Evolutionary conservation across 208 protist species (phyloP).

Genomic region (Kentomonas sorsogonicus): DNA sequence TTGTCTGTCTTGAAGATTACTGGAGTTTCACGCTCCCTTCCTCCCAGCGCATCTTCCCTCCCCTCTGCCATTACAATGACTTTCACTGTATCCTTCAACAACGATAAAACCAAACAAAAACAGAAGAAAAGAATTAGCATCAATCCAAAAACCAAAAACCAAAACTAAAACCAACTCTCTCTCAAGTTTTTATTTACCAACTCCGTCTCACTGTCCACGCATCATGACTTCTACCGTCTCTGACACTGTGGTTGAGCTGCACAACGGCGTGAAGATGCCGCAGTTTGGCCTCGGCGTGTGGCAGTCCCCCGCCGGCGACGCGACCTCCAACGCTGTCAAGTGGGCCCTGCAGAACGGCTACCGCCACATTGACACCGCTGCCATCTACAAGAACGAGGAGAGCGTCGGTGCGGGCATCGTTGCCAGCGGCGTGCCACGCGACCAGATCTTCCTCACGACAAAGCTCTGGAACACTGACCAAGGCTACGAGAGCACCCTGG

Average conservation of each 20-base stretch:
- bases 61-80: too few relatives aligned
- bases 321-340: slow-evolving; percentile 29
- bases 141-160: too few relatives aligned
- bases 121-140: too few relatives aligned
- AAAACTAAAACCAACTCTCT: too few relatives aligned
- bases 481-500: slow-evolving; percentile 39
- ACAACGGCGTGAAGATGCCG: slow-evolving; percentile 63
- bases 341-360: slow-evolving; percentile 61
- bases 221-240: too few relatives aligned
- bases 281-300: slow-evolving; percentile 73
- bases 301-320: slow-evolving; percentile 26
- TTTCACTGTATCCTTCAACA: too few relatives aligned
- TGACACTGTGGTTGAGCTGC: slow-evolving; percentile 6
- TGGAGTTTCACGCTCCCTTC: too few relatives aligned
- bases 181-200: too few relatives aligned
- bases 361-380: slow-evolving; percentile 75
- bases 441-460: slow-evolving; percentile 85
- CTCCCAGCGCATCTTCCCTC: too few relatives aligned
- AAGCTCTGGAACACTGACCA: slow-evolving; percentile 61
- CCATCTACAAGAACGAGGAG: slow-evolving; percentile 79
- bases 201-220: too few relatives aligned
- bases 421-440: slow-evolving; percentile 31
- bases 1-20: too few relatives aligned
- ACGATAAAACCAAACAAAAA: too few relatives aligned
- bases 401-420: slow-evolving; percentile 41